Conservation (phyloP, 2,329 filamentous ascomycete genomes). For the Cladophialophora yegresii region DNA sequence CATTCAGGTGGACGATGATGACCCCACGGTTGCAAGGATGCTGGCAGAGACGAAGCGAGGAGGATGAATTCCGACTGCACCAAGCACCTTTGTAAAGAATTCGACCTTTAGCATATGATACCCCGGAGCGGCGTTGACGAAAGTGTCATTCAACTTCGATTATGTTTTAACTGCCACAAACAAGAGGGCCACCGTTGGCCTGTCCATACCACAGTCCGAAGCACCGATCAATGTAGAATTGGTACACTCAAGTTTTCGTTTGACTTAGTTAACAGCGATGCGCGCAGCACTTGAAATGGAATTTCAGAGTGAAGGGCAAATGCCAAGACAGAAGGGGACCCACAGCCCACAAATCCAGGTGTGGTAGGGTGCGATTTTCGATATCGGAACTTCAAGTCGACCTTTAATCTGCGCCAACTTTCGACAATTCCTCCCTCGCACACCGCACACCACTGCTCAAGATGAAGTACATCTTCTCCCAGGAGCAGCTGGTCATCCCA, state of each 20-base stretch:
- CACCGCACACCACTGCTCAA: constrained; percentile 58
- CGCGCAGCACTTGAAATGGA: not conserved
- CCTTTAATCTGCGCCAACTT: not conserved
- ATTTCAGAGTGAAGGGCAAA: not conserved
- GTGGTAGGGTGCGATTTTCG: not conserved
- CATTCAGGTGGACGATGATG: constrained; percentile 46
- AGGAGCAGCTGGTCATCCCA: constrained; percentile 92
- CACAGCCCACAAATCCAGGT: not conserved
- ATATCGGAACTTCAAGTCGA: constrained; percentile 6
- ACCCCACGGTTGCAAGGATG: constrained; percentile 52
- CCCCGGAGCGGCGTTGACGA: constrained; percentile 29
- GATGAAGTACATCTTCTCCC: constrained; percentile 99
- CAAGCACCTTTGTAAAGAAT: not conserved
- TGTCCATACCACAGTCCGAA: not conserved
- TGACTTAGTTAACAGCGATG: too few species aligned
- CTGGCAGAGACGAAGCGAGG: constrained; percentile 26
- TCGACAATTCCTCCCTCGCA: constrained; percentile 28
- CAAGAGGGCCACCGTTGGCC: not conserved
- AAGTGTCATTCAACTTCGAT: not conserved
- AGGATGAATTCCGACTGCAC: constrained; percentile 10
- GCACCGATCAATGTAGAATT: not conserved
- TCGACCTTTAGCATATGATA: constrained; percentile 30
- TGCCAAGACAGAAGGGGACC: not conserved
- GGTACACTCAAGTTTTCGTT: not conserved
- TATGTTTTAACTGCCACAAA: not conserved